phyloP scores from a whole-genome alignment of 331 rosid genomes.

The Acacia pycnantha region DNA sequence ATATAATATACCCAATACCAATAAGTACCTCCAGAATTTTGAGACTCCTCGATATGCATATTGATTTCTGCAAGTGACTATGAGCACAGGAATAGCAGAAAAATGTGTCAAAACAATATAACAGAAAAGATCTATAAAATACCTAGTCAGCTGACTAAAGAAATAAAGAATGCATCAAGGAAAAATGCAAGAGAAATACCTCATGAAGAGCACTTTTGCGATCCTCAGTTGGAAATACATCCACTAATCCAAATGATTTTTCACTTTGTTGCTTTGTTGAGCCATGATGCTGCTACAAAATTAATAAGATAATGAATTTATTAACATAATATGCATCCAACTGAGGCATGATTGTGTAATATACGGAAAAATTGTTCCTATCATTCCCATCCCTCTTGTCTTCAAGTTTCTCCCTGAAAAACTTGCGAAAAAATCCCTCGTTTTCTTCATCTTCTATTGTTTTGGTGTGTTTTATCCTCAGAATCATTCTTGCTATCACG shows the following conservation, averaged over 20 bases:
- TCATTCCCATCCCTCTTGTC: constrained; percentile 67
- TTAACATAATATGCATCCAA: constrained; percentile 4
- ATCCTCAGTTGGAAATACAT: constrained; percentile 93
- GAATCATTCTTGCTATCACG: constrained; percentile 82
- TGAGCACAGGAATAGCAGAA: constrained; percentile 34
- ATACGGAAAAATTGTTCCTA: constrained; percentile 26
- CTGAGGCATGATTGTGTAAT: constrained; percentile 3
- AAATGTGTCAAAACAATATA: constrained; percentile 35
- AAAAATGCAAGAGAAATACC: constrained; percentile 48
- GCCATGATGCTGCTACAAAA: constrained; percentile 71
- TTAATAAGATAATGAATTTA: constrained; percentile 16
- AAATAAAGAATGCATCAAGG: constrained; percentile 29
- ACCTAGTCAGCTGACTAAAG: constrained; percentile 4
- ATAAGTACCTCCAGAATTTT: constrained; percentile 81
- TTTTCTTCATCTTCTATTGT: constrained; percentile 70
- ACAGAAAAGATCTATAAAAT: not conserved
- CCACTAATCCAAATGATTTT: constrained; percentile 94
- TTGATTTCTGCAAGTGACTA: constrained; percentile 91
- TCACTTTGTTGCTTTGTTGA: constrained; percentile 71
- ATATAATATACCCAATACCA: constrained; percentile 22
- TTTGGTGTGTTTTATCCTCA: constrained; percentile 53
- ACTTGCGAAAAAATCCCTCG: constrained; percentile 75
- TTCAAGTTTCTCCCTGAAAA: constrained; percentile 78
- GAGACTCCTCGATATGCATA: constrained; percentile 67
- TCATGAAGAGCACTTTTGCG: constrained; percentile 86